phyloP scores from a whole-genome alignment of 192 early-diverging fungal species.

The Dissophora ornata region DNA sequence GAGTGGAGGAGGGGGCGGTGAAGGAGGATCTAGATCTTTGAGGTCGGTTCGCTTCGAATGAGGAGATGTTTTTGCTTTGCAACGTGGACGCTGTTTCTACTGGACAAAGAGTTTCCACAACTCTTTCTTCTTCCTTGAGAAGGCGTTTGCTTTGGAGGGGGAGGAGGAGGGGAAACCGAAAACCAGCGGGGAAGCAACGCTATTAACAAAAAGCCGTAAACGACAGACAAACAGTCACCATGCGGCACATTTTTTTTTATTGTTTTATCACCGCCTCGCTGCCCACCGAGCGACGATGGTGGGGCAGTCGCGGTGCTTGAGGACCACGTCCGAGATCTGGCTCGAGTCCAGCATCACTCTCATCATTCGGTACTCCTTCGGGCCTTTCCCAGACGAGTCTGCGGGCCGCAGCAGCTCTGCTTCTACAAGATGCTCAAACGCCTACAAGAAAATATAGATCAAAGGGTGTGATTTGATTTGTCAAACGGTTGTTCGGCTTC shows the following conservation, averaged over 20 bases:
- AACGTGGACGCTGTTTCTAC: no score
- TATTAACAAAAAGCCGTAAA: no score
- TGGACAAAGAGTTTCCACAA: not conserved
- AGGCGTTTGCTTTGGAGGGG: constrained; percentile 3
- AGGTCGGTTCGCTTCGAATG: no score
- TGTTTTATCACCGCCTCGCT: constrained; percentile 20
- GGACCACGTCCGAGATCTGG: constrained; percentile 72
- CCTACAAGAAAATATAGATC: constrained; percentile 50
- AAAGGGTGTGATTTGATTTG: not conserved
- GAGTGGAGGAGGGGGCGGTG: no score
- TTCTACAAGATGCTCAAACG: constrained; percentile 81
- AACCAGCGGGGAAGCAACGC: not conserved
- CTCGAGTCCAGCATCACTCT: constrained; percentile 77
- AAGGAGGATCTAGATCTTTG: no score
- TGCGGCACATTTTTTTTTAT: constrained; percentile 5
- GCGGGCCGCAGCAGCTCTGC: constrained; percentile 75
- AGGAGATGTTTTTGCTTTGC: no score
- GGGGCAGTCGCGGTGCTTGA: constrained; percentile 71
- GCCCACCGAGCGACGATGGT: constrained; percentile 73
- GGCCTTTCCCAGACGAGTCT: constrained; percentile 68
- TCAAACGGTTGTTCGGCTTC: no score
- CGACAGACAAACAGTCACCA: not conserved
- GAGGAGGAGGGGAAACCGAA: not conserved
- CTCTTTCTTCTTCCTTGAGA: not conserved
- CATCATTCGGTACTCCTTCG: constrained; percentile 91